phyloP scores from a whole-genome alignment of 768 basidiomycete species.

The Ephemerocybe angulata region DNA sequence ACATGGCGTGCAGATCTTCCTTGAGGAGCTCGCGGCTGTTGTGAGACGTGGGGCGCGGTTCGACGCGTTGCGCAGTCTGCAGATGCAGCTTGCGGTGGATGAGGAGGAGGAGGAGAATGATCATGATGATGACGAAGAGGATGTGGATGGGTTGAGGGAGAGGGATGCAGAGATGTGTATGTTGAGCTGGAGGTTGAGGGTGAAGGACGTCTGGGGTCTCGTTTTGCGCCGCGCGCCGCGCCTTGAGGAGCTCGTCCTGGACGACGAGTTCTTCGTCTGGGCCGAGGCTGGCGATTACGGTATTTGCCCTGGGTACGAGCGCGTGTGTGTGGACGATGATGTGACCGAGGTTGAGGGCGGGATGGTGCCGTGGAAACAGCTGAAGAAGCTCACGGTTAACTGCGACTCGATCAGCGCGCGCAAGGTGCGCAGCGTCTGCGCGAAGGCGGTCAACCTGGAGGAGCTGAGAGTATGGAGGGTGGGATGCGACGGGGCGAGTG shows the following conservation, averaged over 20 bases:
- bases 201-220: background rate
- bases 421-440: background rate
- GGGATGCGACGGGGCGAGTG: background rate
- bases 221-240: background rate
- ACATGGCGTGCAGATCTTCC: background rate
- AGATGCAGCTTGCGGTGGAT: background rate
- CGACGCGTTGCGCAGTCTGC: background rate
- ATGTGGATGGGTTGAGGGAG: background rate
- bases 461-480: slow-evolving; percentile 3
- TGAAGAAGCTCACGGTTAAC: background rate
- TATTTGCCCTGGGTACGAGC: background rate
- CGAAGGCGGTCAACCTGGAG: background rate
- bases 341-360: background rate
- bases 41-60: background rate
- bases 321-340: background rate
- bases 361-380: slow-evolving; percentile 3
- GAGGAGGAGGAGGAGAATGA: background rate
- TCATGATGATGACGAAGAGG: background rate
- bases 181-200: background rate
- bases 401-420: background rate
- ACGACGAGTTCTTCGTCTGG: background rate
- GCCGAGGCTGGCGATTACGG: background rate
- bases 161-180: background rate
- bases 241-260: background rate
- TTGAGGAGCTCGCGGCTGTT: background rate